Evolutionary conservation across 495 filamentous ascomycete genomes (phyloP).

Genomic region (Penicillium canariense): DNA sequence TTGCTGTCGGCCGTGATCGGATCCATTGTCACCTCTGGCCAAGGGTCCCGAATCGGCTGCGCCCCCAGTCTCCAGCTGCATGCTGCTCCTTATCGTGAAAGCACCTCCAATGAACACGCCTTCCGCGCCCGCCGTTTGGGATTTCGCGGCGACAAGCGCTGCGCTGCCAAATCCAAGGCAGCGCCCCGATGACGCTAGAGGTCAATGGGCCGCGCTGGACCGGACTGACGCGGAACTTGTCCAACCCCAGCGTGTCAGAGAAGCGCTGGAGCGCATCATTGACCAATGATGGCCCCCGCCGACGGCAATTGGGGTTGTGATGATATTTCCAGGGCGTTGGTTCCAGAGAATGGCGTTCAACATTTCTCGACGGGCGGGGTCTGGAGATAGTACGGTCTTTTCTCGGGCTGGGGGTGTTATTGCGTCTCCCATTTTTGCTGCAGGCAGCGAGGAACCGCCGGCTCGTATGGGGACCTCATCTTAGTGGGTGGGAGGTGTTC

Average conservation of each 20-base stretch:
- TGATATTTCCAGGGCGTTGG: neutral
- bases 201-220: constrained; percentile 6
- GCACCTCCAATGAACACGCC: constrained; percentile 18
- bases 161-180: constrained; percentile 9
- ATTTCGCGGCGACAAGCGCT: constrained; percentile 17
- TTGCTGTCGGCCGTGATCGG: neutral
- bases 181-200: constrained; percentile 13
- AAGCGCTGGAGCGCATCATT: constrained; percentile 1
- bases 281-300: neutral
- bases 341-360: neutral
- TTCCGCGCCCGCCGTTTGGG: constrained; percentile 11
- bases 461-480: constrained; percentile 1
- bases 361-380: neutral
- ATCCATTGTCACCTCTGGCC: neutral
- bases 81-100: constrained; percentile 15
- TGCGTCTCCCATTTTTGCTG: neutral
- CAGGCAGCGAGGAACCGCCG: constrained; percentile 3
- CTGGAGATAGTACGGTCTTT: constrained; percentile 23
- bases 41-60: constrained; percentile 19
- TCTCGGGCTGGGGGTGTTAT: constrained; percentile 16
- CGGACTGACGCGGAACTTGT: constrained; percentile 14
- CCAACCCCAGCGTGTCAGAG: constrained; percentile 9
- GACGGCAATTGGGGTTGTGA: neutral
- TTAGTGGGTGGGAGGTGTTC: neutral
- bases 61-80: constrained; percentile 18